These are phyloP conservation scores for Starmerella stellata DNA, from an alignment of 805 yeast species.

Conservation along the genomic window DNA sequence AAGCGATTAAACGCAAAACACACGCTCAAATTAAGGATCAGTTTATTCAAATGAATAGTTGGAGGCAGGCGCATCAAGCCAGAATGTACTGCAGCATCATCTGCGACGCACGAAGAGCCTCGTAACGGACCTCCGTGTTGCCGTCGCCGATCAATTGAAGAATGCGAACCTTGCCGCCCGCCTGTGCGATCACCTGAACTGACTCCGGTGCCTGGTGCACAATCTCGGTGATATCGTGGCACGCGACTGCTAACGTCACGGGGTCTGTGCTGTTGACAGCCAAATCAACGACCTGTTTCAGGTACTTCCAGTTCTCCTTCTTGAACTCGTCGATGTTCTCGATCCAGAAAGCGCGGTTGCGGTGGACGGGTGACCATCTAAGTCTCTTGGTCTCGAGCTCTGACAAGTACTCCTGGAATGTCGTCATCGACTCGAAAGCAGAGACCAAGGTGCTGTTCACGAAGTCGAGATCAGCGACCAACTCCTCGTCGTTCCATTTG, in stretches of 20 bases:
- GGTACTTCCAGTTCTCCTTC: constrained; percentile 54
- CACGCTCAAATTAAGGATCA: no score
- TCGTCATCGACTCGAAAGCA: constrained; percentile 61
- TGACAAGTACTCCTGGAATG: constrained; percentile 77
- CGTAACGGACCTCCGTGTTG: constrained; percentile 78
- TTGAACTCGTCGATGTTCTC: constrained; percentile 64
- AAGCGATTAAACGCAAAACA: no score
- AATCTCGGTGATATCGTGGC: constrained; percentile 48
- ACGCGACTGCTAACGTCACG: constrained; percentile 38
- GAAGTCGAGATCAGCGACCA: constrained; percentile 47
- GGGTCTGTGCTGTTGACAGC: constrained; percentile 19
- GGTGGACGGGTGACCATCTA: constrained; percentile 85
- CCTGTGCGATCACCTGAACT: constrained; percentile 33
- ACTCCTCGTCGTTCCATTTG: constrained; percentile 89
- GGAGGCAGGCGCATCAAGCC: constrained; percentile 7
- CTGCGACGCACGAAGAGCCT: constrained; percentile 92
- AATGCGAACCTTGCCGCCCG: constrained; percentile 54
- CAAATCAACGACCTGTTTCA: constrained; percentile 38
- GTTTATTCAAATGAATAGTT: no score
- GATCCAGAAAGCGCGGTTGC: constrained; percentile 73
- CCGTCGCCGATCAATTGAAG: constrained; percentile 69
- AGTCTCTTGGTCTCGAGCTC: constrained; percentile 66
- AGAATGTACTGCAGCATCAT: constrained; percentile 72
- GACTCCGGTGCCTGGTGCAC: constrained; percentile 47
- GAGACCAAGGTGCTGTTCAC: constrained; percentile 46